Evolutionary conservation across 805 yeast species (phyloP), one percentile per base, ranked within the genome.

Genomic region (Kluyveromyces siamensis): DNA sequence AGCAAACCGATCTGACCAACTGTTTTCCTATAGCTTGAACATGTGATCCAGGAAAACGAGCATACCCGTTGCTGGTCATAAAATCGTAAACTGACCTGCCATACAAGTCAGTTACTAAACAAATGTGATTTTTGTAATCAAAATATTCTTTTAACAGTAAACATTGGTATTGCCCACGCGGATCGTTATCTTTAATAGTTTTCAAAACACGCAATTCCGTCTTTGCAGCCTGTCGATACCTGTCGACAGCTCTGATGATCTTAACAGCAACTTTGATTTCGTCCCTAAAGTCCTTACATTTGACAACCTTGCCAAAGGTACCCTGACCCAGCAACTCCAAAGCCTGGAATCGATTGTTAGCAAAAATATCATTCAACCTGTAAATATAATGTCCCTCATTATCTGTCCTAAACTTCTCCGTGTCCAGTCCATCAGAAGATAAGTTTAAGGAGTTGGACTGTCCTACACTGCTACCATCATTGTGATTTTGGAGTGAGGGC

Each of bases 291-390:
- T 93, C 98, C 55, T 74, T 75, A 68, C 97, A 91, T 68, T 91
- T 93, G 40, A 90, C 95, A 43, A 93, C 99, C 69, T 93, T 98
- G 9, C 99, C 99, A 73, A 93, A 93, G 1, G 99, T 90, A 2
- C 99, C 99, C 52, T 90, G 91, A 0, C 99, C 99, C 48, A 93
- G 70, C 35, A 88, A 69, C 50, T 79, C 74, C 35, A 77, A 67
- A 11, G 90, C 83, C 17, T 75, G 68, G 64, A 84, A 90, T 42
- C 96, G 68, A 46, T 70, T 72, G 59, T 84, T 81, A 14, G 54
- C 49, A 63, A 85, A 83, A 2, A 65, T 58, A 30, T 81, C 80
- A 50, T 81, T 79, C 9, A 73, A 66, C 44, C 73, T 75, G 13
- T 82, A 80, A 44, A 82, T 76, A 59, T 82, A 84, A 61, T 86